Evolutionary conservation across 345 rosid species (phyloP), one percentile per base, ranked within the genome.

Genomic region (Nasturtium officinale): DNA sequence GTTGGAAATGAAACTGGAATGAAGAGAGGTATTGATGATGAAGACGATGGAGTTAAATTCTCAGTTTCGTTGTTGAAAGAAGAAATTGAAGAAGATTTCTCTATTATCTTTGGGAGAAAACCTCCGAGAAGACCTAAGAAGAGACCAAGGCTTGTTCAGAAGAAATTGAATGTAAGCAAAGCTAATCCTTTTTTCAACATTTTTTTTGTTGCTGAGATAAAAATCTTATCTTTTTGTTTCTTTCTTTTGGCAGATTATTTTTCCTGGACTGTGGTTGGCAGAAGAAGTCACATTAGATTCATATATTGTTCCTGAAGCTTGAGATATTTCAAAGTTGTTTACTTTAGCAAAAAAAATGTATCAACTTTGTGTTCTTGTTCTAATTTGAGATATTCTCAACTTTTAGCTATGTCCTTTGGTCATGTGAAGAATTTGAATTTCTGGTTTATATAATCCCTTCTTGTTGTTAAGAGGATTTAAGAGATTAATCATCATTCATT

Each of bases 141-240:
- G 75, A 76, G 79, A 62, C 71, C 79, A 10, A 60, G 45, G 9
- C n/a, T 61, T 26, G 71, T 76, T 54, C 79, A 76, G 75, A 76
- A 63, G 65, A 61, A 76, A 69, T 38, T 76, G 52, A 69, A 69
- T 54, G 71, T 76, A 76, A 45, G 65, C 3, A 25, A 25, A 25
- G 12, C 3, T 12, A 52, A 6, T 4, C 17, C 2, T 40, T 15
- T 15, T 9, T 51, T 37, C 6, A 9, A 4, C 4, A 16, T 12
- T 13, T 37, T 47, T 5, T 47, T 3, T 0, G 5, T 40, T 59
- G 5, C 23, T 23, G 30, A 11, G 7, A 48, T 48, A 23, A 40
- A 57, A 25, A 29, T 52, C 30, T 13, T 43, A 53, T 30, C 17
- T 56, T 10, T 32, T 17, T 23, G 25, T 37, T 3, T 30, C 0